Evolutionary conservation across 768 basidiomycete genomes (phyloP).

Genomic region (Russula foetens): DNA sequence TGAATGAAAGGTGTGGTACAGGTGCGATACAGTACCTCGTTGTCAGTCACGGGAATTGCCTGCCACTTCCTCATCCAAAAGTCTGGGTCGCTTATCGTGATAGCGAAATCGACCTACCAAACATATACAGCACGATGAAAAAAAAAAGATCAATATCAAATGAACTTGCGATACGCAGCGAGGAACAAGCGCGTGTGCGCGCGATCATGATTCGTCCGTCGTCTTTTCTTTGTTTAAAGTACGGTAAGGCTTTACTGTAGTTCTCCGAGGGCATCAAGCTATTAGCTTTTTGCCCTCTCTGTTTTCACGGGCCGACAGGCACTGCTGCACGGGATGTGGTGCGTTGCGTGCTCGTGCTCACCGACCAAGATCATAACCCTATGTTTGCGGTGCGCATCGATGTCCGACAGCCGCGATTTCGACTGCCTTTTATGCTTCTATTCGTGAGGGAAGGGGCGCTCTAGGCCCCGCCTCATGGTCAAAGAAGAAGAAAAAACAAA

Average conservation of each 20-base stretch:
- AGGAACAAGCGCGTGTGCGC: background rate
- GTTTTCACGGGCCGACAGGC: background rate
- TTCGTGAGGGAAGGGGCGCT: background rate
- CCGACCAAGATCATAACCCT: background rate
- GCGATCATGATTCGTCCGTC: background rate
- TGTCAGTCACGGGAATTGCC: background rate
- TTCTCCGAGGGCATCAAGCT: background rate
- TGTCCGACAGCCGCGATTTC: background rate
- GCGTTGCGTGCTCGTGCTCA: background rate
- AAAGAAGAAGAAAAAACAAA: background rate
- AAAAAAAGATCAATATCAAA: background rate
- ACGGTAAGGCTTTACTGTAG: background rate
- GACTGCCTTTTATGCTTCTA: background rate
- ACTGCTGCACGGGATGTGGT: no score
- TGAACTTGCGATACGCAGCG: background rate
- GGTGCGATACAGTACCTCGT: background rate
- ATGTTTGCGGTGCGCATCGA: background rate
- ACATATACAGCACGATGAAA: background rate
- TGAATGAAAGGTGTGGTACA: background rate
- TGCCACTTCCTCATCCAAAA: background rate
- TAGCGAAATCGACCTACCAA: background rate
- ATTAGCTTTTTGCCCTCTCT: background rate
- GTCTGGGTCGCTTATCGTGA: background rate
- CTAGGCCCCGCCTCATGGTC: constrained; percentile 1
- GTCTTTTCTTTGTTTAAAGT: background rate